Evolutionary conservation across 192 early-diverging fungal species (phyloP).

Genomic region (Coemansia sp.): DNA sequence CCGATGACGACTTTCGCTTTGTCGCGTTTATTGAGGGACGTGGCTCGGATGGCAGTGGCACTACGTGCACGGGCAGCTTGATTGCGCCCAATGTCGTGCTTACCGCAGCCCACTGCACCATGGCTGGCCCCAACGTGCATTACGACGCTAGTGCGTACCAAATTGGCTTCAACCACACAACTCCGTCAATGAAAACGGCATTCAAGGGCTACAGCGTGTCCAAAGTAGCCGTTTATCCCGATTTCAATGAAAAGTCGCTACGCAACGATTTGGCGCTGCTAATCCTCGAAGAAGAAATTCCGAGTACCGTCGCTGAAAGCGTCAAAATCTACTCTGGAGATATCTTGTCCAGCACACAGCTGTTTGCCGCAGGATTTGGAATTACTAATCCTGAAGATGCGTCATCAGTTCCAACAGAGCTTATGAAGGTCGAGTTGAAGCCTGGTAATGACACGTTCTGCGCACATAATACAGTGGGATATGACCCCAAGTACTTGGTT

Average conservation of each 20-base stretch:
- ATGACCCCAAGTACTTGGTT: slow-evolving; percentile 17
- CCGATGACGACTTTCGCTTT: slow-evolving; percentile 17
- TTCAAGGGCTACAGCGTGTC: slow-evolving; percentile 21
- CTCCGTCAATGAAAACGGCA: neutral
- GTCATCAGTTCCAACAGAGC: slow-evolving; percentile 10
- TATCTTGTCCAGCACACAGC: neutral
- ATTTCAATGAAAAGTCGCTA: slow-evolving; percentile 13
- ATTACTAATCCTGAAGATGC: slow-evolving; percentile 11
- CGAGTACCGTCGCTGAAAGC: slow-evolving; percentile 10
- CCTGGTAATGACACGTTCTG: slow-evolving; percentile 22
- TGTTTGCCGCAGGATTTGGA: slow-evolving; percentile 39
- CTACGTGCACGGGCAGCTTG: slow-evolving; percentile 42
- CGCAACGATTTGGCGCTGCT: slow-evolving; percentile 41
- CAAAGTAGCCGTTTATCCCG: slow-evolving; percentile 11
- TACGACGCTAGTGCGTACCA: slow-evolving; percentile 9
- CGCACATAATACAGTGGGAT: slow-evolving; percentile 3
- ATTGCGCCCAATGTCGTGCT: slow-evolving; percentile 49
- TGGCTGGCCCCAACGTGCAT: neutral
- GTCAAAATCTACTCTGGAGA: slow-evolving; percentile 21
- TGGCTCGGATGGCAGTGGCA: neutral
- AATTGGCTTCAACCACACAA: slow-evolving; percentile 23
- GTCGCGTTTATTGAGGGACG: slow-evolving; percentile 24
- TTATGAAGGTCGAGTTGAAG: slow-evolving; percentile 30
- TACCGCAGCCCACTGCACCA: slow-evolving; percentile 49
- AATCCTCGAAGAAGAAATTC: slow-evolving; percentile 19